Conservation (phyloP, 2,329 filamentous ascomycete genomes). For the Stagonosporopsis rhizophila region DNA sequence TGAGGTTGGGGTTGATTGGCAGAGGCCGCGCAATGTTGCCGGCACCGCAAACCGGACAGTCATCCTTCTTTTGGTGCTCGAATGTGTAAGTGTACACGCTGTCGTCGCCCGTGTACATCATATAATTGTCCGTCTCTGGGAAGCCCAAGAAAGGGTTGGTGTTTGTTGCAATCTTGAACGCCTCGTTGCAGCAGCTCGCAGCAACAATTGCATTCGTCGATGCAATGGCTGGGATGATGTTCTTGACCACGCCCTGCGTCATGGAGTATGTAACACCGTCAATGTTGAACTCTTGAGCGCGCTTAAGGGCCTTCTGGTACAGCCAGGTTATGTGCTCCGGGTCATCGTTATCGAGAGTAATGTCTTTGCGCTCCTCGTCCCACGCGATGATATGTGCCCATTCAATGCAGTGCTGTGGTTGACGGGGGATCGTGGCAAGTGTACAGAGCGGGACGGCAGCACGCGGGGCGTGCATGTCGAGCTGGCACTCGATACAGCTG, state of each 20-base stretch:
- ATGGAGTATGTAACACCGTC: constrained; percentile 91
- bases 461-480: constrained; percentile 98
- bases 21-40: constrained; percentile 76
- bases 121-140: constrained; percentile 80
- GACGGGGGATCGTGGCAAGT: constrained; percentile 91
- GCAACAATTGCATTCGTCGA: constrained; percentile 98
- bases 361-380: constrained; percentile 75
- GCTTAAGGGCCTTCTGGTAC: constrained; percentile 80
- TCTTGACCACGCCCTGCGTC: constrained; percentile 97
- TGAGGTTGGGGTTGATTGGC: constrained; percentile 71
- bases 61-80: constrained; percentile 89
- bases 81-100: constrained; percentile 98
- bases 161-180: constrained; percentile 88
- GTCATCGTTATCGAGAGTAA: constrained; percentile 91
- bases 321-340: constrained; percentile 98
- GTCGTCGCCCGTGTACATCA: constrained; percentile 99
- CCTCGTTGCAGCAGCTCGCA: constrained; percentile 94
- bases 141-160: constrained; percentile 80
- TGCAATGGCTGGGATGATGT: constrained; percentile 98
- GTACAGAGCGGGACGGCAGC: constrained; percentile 97
- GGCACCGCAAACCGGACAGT: constrained; percentile 88
- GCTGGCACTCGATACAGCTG: constrained; percentile 96
- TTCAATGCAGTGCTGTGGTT: constrained; percentile 97
- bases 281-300: constrained; percentile 89
- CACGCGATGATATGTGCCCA: constrained; percentile 99